phyloP scores from a whole-genome alignment of 345 rosid species.

The Mangifera indica region DNA sequence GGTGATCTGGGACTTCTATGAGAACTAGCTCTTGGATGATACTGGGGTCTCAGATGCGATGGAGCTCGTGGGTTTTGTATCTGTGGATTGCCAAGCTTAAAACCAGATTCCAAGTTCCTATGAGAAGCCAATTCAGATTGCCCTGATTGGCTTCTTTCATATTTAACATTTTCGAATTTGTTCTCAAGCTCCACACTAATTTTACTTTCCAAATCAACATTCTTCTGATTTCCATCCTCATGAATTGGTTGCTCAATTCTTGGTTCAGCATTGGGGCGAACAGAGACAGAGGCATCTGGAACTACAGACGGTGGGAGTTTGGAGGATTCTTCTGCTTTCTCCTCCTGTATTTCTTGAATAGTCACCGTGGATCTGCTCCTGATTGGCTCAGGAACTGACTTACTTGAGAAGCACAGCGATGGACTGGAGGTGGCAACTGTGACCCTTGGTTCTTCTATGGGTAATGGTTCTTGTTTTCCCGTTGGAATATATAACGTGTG shows the following conservation, averaged over 20 bases:
- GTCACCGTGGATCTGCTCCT: slow-evolving; percentile 43
- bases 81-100: slow-evolving; percentile 15
- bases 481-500: slow-evolving; percentile 30
- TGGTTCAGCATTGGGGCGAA: slow-evolving; percentile 25
- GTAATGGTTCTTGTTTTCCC: slow-evolving; percentile 31
- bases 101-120: slow-evolving; percentile 25
- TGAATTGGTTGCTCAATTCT: slow-evolving; percentile 20
- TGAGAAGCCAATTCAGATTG: slow-evolving; percentile 19
- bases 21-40: slow-evolving; percentile 30
- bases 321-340: slow-evolving; percentile 39
- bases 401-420: slow-evolving; percentile 31
- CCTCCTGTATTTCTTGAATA: slow-evolving; percentile 54
- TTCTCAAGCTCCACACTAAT: slow-evolving; percentile 19
- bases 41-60: slow-evolving; percentile 20
- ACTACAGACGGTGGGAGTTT: slow-evolving; percentile 28
- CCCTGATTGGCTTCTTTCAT: slow-evolving; percentile 24
- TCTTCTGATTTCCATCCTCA: slow-evolving; percentile 27
- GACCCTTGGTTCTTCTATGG: slow-evolving; percentile 26
- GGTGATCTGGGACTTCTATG: slow-evolving; percentile 26
- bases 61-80: slow-evolving; percentile 17
- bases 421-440: slow-evolving; percentile 37
- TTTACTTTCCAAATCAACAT: slow-evolving; percentile 25
- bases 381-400: slow-evolving; percentile 22
- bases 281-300: slow-evolving; percentile 20
- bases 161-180: slow-evolving; percentile 22